These are phyloP conservation scores for Mucor circinelloides DNA, from an alignment of 371 early-diverging fungal species.

Conservation along the genomic window DNA sequence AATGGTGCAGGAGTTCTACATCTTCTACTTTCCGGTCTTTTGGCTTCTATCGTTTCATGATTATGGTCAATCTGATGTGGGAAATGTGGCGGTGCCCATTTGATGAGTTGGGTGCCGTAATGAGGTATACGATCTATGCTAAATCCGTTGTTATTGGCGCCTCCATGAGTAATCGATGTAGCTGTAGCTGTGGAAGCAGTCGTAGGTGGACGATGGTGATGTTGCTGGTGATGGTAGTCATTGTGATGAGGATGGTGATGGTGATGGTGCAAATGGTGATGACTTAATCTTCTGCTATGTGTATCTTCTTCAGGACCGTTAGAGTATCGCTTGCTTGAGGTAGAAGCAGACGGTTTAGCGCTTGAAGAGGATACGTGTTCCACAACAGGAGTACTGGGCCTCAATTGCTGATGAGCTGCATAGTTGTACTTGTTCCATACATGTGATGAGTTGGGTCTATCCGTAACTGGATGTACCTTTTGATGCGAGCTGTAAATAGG, in stretches of 20 bases:
- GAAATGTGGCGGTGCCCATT: slow-evolving; percentile 23
- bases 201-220: not conserved
- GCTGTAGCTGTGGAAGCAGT: not conserved
- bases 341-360: not conserved
- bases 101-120: slow-evolving; percentile 22
- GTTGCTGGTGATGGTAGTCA: not conserved
- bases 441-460: slow-evolving; percentile 19
- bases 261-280: slow-evolving; percentile 2
- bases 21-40: slow-evolving; percentile 19
- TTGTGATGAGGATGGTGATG: not conserved
- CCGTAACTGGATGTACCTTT: slow-evolving; percentile 25
- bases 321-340: not conserved
- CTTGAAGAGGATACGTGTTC: not conserved
- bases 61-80: not conserved
- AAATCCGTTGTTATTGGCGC: not conserved
- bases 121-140: slow-evolving; percentile 18
- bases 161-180: not conserved
- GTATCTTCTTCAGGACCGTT: not conserved
- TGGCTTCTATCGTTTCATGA: not conserved
- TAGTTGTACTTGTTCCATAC: slow-evolving; percentile 18
- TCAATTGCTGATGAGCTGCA: slow-evolving; percentile 14
- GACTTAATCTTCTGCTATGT: not conserved
- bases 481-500: slow-evolving; percentile 35
- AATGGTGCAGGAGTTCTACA: slow-evolving; percentile 14
- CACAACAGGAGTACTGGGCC: slow-evolving; percentile 15